phyloP scores from a whole-genome alignment of 345 rosid species.

The Salix koriyanagi region DNA sequence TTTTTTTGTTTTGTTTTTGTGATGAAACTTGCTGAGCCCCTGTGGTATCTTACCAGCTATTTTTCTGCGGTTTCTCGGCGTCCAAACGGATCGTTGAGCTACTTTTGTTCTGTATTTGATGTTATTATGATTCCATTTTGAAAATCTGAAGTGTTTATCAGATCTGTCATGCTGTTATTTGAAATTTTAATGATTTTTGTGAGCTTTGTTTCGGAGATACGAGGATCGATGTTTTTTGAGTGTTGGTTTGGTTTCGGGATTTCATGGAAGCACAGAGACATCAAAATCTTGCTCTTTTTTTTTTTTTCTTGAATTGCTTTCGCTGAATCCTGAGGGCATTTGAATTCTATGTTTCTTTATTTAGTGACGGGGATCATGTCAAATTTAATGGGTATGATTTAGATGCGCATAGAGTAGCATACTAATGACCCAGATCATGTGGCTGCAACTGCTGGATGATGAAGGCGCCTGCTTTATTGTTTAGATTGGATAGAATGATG shows the following conservation, averaged over 20 bases:
- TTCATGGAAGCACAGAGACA: background rate
- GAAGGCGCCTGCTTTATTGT: background rate
- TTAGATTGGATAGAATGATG: background rate
- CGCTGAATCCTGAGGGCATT: background rate
- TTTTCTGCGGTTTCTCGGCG: background rate
- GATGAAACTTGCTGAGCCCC: background rate
- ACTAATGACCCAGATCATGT: background rate
- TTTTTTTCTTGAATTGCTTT: too few relatives aligned
- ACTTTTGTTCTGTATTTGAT: background rate
- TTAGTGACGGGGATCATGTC: background rate
- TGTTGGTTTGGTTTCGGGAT: background rate
- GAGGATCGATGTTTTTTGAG: background rate
- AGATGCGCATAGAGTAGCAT: background rate
- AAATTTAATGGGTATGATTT: background rate
- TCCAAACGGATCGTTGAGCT: background rate
- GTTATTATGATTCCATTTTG: background rate
- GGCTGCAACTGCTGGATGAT: background rate
- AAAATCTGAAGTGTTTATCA: background rate
- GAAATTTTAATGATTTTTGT: background rate
- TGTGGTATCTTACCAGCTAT: too few relatives aligned
- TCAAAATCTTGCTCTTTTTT: too few relatives aligned
- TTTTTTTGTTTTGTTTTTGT: background rate
- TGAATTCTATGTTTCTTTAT: background rate
- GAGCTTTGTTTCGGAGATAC: background rate
- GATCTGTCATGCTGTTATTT: background rate